phyloP scores from a whole-genome alignment of 495 filamentous ascomycete genomes.

The Neurospora discreta region DNA sequence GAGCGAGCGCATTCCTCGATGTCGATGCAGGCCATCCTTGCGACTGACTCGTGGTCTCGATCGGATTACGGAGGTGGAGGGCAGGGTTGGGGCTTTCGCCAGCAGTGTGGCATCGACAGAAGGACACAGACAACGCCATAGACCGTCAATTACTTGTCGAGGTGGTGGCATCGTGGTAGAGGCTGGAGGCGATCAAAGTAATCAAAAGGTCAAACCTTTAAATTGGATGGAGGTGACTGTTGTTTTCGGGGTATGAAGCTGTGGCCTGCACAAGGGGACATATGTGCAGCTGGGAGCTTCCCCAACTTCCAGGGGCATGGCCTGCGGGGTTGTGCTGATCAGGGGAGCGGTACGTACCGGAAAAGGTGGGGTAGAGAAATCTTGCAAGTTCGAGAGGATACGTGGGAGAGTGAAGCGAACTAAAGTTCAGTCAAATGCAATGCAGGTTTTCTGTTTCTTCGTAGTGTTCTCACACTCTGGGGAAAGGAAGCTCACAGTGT shows the following conservation, averaged over 20 bases:
- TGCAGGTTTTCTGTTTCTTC: background rate
- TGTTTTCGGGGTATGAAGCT: background rate
- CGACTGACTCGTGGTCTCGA: background rate
- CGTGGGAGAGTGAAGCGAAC: background rate
- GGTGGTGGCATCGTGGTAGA: constrained; percentile 18
- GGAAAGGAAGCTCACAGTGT: background rate
- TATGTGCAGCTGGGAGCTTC: background rate
- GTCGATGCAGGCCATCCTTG: background rate
- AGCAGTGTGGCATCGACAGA: constrained; percentile 34
- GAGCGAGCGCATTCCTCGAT: background rate
- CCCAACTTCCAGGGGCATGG: background rate
- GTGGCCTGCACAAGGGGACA: background rate
- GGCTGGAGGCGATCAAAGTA: background rate
- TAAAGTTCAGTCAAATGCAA: background rate
- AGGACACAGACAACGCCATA: constrained; percentile 60
- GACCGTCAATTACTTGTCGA: constrained; percentile 44
- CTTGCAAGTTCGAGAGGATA: background rate
- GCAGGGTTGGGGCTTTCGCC: constrained; percentile 6
- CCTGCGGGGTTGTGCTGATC: background rate
- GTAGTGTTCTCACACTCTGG: background rate
- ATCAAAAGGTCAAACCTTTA: background rate
- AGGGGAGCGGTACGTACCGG: background rate
- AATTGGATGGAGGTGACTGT: background rate
- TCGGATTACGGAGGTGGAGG: background rate
- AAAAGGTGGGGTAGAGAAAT: background rate